Conservation (phyloP, 2,329 filamentous ascomycete species). For the Aspergillus luchuensis region DNA sequence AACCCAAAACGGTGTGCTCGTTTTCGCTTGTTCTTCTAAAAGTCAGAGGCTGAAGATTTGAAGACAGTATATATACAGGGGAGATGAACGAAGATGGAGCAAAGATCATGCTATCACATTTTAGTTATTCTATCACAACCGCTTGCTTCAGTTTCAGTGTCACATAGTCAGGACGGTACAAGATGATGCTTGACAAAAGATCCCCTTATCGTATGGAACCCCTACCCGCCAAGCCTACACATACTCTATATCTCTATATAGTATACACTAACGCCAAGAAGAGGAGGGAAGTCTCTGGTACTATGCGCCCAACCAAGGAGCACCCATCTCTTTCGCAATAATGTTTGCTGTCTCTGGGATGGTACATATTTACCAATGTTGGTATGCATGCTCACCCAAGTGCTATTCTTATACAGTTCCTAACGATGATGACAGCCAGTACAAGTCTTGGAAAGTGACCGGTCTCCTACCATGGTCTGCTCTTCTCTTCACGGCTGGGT, state of each 20-base stretch:
- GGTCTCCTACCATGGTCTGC: constrained; percentile 47
- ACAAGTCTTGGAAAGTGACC: constrained; percentile 46
- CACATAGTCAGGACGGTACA: not conserved
- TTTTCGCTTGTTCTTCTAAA: constrained; percentile 23
- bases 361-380: constrained; percentile 44
- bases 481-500: constrained; percentile 43
- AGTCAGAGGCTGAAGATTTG: not conserved
- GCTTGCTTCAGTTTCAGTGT: not conserved
- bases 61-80: constrained; percentile 4
- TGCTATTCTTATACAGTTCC: not conserved
- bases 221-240: constrained; percentile 10
- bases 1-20: constrained; percentile 21
- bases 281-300: constrained; percentile 42
- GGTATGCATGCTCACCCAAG: constrained; percentile 22
- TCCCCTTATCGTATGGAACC: constrained; percentile 31
- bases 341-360: constrained; percentile 42
- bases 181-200: constrained; percentile 22
- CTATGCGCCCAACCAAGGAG: constrained; percentile 46
- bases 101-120: not conserved
- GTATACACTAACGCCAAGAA: constrained; percentile 19
- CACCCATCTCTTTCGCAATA: constrained; percentile 44
- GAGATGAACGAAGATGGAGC: not conserved
- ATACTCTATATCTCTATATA: not conserved
- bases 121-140: not conserved
- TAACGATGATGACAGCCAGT: constrained; percentile 33